Evolutionary conservation across 2,329 filamentous ascomycete genomes (phyloP), one percentile per base, ranked within the genome.

Genomic region (Scedosporium dehoogii): DNA sequence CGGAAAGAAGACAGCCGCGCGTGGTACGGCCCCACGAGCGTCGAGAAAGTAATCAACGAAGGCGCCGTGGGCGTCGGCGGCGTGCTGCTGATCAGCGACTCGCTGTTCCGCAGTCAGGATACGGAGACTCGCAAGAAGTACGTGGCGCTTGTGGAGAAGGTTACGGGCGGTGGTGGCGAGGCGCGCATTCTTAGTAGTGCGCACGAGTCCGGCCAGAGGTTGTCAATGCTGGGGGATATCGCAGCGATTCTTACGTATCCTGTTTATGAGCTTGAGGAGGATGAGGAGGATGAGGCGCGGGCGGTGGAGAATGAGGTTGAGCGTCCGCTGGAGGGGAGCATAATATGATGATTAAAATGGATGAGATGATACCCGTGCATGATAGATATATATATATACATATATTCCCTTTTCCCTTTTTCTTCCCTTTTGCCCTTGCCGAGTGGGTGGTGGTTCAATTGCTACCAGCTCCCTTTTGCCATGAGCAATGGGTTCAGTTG

Each of bases 201-300:
- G 70, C 93, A 97, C 73, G 93, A 97, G 77, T 97, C 92, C 72
- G 94, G 94, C 0, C 88, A 89, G 76, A 81, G 92, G 64, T 75
- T 99, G 14, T 90, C 92, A 67, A 89, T 87, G 12, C 73, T 97
- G 64, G 92, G 94, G 1, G 90, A 92, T 18, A 88, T 99, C 65
- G 94, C 93, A 16, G 92, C 92, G 1, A 88, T 97, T 29, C 77
- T 97, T 66, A 97, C 93, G 12, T 99, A 92, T 72, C 92, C 94
- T 0, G 81, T 97, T 44, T 77, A 84, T 18, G 92, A 96, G 67
- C 78, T 96, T 55, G 90, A 96, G 65, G 87, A 92, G 41, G 86
- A 88, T 2, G 85, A 78, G 2, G 78, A 77, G 6, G 78, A 78
- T 4, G 77, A 76, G 2, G 75, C 70, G 10, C 69, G 64, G 4